A percentile compares a stretch with the other conserved stretches of the same genome.
These are phyloP conservation scores for Oemleria cerasiformis DNA, from an alignment of 306 rosid genomes.

Conservation along the genomic window DNA sequence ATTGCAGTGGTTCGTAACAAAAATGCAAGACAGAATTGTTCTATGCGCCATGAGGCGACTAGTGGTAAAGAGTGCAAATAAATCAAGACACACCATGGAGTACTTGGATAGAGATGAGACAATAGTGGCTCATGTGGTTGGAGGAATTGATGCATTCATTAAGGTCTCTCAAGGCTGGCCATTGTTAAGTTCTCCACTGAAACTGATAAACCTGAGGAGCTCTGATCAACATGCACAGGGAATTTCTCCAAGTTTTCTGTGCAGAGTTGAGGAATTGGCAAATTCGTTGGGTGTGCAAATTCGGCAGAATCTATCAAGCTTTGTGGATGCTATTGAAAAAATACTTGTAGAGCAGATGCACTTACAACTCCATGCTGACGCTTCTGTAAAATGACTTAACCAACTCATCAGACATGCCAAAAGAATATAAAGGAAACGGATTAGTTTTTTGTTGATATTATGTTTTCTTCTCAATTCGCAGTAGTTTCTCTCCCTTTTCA, in stretches of 20 bases:
- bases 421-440: no score
- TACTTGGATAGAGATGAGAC: slow-evolving; percentile 64
- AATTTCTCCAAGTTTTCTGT: slow-evolving; percentile 47
- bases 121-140: slow-evolving; percentile 59
- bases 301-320: slow-evolving; percentile 44
- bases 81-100: slow-evolving; percentile 60
- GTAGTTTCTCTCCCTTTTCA: no score
- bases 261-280: slow-evolving; percentile 60
- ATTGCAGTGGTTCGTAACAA: slow-evolving; percentile 70
- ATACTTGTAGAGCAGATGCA: slow-evolving; percentile 56
- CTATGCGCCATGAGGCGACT: slow-evolving; percentile 51
- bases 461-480: no score
- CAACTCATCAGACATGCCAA: neutral
- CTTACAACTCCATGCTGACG: slow-evolving; percentile 35
- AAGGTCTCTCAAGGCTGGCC: slow-evolving; percentile 80
- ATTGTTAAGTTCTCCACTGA: slow-evolving; percentile 53
- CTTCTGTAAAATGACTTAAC: neutral
- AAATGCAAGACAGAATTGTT: slow-evolving; percentile 70
- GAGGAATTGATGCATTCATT: slow-evolving; percentile 64
- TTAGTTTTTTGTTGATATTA: no score
- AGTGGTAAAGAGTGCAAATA: slow-evolving; percentile 58
- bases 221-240: slow-evolving; percentile 49
- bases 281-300: slow-evolving; percentile 45
- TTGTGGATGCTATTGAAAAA: slow-evolving; percentile 60
- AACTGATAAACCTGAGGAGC: slow-evolving; percentile 56